Evolutionary conservation across 352 stramenopile genomes (phyloP), one percentile per base, ranked within the genome.

Genomic region (Thraustochytrium striatum): DNA sequence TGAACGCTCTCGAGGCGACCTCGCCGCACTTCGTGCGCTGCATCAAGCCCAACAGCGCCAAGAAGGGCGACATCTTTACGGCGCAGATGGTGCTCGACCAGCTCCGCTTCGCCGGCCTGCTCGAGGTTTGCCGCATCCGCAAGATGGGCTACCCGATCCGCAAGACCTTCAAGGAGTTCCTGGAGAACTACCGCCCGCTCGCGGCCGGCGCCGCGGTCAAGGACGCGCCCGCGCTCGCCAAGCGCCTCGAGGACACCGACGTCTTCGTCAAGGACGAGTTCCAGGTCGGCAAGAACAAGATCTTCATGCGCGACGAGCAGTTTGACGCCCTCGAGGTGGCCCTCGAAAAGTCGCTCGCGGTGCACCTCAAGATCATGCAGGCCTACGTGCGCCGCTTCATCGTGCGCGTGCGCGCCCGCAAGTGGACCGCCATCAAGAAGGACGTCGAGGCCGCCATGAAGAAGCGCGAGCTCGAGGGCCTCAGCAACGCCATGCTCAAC

Each of bases 91-190:
- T 98, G 3, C 97, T 95, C 36, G 94, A 99, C 78, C 96, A 99
- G 86, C 84, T 98, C 2, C 91, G 92, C 75, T 98, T 98, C 59
- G 95, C 95, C 82, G 97, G 97, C 89, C 93, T 99, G 19, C 89
- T 99, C 8, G 96, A 99, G 85, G 96, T 96, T 8, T 96, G 99
- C 38, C 92, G 95, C 58, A 96, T 99, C 38, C 96, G 97, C 78
- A 93, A 96, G 58, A 90, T 95, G 57, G 97, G 96, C 2, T 99
- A 98, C 84, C 96, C 97, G 35, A 95, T 99, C 69, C 94, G 97
- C 78, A 89, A 98, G 30, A 87, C 86, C 41, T 95, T 98, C 83
- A 83, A 92, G 30, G 30, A 81, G 50, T 83, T 83, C 61, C 2
- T 83, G 8, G n/a, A 36, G 11, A 61, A 32, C 36, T 83, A 83